Conservation (phyloP, 176 grass and related monocot genomes). For the Oryza coarctata region DNA sequence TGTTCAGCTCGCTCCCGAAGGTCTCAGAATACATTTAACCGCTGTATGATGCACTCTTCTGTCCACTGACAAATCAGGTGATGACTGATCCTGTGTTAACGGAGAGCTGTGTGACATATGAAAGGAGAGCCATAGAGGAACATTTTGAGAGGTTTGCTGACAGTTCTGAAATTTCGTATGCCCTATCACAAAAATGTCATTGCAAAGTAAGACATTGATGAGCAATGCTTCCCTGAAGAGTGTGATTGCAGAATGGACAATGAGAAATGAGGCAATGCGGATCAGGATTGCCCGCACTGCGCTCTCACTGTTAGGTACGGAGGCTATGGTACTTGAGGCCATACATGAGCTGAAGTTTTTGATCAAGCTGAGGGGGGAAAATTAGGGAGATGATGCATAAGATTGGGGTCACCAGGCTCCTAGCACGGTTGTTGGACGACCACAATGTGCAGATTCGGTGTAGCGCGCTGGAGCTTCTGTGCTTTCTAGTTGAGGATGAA, state of each 20-base stretch:
- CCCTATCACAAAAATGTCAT: conserved; percentile 54
- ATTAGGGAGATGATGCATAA: conserved; percentile 72
- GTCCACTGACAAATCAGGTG: conserved; percentile 73
- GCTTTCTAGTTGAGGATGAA: conserved; percentile 63
- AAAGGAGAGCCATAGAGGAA: conserved; percentile 72
- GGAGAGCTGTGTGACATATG: conserved; percentile 74
- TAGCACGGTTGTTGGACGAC: conserved; percentile 59
- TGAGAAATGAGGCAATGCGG: conserved; percentile 65
- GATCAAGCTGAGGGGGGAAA: conserved; percentile 42
- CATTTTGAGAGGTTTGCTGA: conserved; percentile 52
- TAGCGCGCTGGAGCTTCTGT: conserved; percentile 61
- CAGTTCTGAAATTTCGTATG: conserved; percentile 51
- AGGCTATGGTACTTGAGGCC: conserved; percentile 64
- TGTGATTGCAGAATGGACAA: conserved; percentile 73
- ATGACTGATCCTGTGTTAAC: conserved; percentile 79
- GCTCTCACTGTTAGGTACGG: conserved; percentile 45
- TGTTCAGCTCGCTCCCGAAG: conserved; percentile 38
- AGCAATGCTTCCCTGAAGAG: conserved; percentile 69
- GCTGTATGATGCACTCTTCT: conserved; percentile 75
- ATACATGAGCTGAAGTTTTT: conserved; percentile 66
- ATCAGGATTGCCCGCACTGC: conserved; percentile 62
- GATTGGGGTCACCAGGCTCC: conserved; percentile 65
- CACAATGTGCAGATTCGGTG: conserved; percentile 45
- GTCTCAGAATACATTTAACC: conserved; percentile 68
- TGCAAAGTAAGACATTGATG: conserved; percentile 58